phyloP scores from a whole-genome alignment of 331 rosid genomes.

The Prunus yedoensis region DNA sequence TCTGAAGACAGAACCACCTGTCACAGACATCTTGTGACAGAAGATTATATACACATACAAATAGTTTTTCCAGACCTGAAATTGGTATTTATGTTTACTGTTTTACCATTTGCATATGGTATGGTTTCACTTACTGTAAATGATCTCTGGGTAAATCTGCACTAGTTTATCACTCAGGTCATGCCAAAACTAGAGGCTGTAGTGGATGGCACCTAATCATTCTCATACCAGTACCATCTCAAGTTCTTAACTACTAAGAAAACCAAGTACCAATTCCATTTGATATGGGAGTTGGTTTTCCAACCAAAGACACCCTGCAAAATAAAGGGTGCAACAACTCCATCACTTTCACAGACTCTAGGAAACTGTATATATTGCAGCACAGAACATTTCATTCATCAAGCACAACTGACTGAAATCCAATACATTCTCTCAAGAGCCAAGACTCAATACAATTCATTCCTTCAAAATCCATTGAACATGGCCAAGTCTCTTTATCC shows the following conservation, averaged over 20 bases:
- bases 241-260: neutral
- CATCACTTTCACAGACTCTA: conserved; percentile 14
- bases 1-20: neutral
- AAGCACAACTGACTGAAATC: neutral
- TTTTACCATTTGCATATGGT: neutral
- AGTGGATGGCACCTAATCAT: conserved; percentile 5
- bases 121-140: neutral
- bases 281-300: conserved; percentile 6
- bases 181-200: conserved; percentile 10
- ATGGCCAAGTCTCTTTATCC: conserved; percentile 40
- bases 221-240: neutral
- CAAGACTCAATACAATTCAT: neutral
- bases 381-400: neutral
- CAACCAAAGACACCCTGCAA: conserved; percentile 16
- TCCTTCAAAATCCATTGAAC: conserved; percentile 5
- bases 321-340: conserved; percentile 23
- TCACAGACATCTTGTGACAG: neutral
- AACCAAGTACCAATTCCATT: conserved; percentile 1
- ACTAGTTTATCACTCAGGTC: neutral
- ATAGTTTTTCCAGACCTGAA: too few species aligned
- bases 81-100: neutral
- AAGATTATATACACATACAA: neutral
- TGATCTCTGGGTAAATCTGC: neutral
- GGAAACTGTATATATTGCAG: neutral
- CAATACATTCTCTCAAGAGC: neutral